A percentile compares a stretch with the other conserved stretches of the same genome.
These are phyloP conservation scores for Omphalotus guepiniiformis DNA, from an alignment of 768 basidiomycete genomes.

Conservation along the genomic window DNA sequence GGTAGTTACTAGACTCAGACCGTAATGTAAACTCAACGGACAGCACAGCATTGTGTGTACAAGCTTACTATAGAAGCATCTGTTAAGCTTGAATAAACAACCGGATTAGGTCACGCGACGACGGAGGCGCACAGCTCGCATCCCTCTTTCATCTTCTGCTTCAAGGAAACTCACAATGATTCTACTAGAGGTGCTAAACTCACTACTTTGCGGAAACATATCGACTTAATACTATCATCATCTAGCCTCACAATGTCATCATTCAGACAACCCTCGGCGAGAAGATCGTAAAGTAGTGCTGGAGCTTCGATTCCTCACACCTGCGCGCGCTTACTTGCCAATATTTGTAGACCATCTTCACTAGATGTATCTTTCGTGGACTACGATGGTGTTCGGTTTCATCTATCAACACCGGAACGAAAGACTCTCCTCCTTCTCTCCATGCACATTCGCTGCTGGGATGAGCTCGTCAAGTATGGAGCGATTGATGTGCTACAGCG, in stretches of 20 bases:
- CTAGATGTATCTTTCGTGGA: constrained; percentile 97
- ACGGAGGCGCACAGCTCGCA: too few species aligned
- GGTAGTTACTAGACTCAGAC: too few species aligned
- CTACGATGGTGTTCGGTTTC: constrained; percentile 95
- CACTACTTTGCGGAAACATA: too few species aligned
- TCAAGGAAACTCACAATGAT: too few species aligned
- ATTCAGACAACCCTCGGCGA: constrained; percentile 87
- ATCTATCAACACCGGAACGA: constrained; percentile 81
- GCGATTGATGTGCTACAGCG: constrained; percentile 72
- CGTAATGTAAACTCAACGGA: too few species aligned
- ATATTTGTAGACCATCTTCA: constrained; percentile 65
- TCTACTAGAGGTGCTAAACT: too few species aligned
- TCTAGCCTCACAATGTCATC: constrained; percentile 91
- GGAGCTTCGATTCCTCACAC: not conserved
- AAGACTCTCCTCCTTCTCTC: constrained; percentile 83
- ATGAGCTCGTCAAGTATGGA: constrained; percentile 85
- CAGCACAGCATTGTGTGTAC: too few species aligned
- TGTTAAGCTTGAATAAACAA: too few species aligned
- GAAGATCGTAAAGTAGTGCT: constrained; percentile 76
- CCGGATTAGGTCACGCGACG: too few species aligned
- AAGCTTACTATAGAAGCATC: too few species aligned
- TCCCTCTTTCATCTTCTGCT: too few species aligned
- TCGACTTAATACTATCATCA: constrained; percentile 25
- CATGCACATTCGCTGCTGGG: constrained; percentile 98
- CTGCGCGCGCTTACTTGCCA: constrained; percentile 12